phyloP scores from a whole-genome alignment of 2,329 filamentous ascomycete genomes.

The Diaporthe capsici region DNA sequence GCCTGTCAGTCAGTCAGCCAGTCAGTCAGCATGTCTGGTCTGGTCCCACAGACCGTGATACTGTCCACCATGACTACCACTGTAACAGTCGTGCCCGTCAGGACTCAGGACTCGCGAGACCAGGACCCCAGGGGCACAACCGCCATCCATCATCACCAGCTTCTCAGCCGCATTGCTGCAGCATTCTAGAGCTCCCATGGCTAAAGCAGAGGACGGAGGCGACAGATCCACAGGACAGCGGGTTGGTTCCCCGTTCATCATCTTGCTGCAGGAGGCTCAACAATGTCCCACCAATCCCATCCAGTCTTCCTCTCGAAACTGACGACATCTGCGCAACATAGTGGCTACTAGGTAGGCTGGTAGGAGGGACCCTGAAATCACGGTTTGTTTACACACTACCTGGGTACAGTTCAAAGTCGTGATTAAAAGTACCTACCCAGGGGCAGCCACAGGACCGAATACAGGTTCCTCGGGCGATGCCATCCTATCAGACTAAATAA shows the following conservation, averaged over 20 bases:
- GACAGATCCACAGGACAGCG: conserved; percentile 6
- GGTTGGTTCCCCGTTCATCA: not conserved
- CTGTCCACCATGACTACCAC: not conserved
- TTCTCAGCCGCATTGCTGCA: not conserved
- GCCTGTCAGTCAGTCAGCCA: too few species aligned
- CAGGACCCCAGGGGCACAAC: not conserved
- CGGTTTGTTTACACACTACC: not conserved
- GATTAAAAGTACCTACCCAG: conserved; percentile 5
- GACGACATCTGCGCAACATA: conserved; percentile 1
- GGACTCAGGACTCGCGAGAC: not conserved
- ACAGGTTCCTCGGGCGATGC: not conserved
- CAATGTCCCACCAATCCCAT: conserved; percentile 12
- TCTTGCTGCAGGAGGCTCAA: conserved; percentile 4
- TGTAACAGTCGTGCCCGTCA: conserved; percentile 1
- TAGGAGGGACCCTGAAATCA: too few species aligned
- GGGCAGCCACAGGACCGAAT: not conserved
- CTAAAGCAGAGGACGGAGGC: not conserved
- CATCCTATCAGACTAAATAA: not conserved
- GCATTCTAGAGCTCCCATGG: not conserved
- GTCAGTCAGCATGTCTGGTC: not conserved
- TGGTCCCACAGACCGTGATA: conserved; percentile 3
- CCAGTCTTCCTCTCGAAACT: not conserved
- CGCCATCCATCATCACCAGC: not conserved
- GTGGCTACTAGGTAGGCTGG: too few species aligned
- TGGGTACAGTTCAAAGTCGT: not conserved